Percentiles rank a stretch among this genome's conserved stretches.
Conservation (phyloP, 2,329 filamentous ascomycete species). For the Tolypocladium endophyticum region DNA sequence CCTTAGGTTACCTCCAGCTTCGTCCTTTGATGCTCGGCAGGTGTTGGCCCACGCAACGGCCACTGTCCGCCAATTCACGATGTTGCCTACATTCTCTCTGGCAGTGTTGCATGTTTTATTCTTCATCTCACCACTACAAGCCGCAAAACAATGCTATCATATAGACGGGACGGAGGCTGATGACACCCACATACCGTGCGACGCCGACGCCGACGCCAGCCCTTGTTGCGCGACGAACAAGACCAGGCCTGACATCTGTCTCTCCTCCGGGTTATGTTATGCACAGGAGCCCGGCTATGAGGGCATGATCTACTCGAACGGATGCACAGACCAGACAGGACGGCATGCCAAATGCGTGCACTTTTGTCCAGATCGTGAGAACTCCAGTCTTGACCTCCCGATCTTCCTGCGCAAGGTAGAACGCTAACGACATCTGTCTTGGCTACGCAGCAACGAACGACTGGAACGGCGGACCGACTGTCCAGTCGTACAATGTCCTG, state of each 20-base stretch:
- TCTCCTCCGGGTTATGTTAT: slow-evolving; percentile 11
- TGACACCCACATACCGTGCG: slow-evolving; percentile 3
- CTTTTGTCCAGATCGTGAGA: slow-evolving; percentile 6
- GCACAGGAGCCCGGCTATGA: slow-evolving; percentile 5
- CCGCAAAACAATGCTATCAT: slow-evolving; percentile 23
- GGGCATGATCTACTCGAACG: slow-evolving; percentile 10
- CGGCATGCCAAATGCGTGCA: slow-evolving; percentile 6
- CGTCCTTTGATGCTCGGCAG: neutral
- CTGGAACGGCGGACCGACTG: slow-evolving; percentile 2
- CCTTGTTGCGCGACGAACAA: slow-evolving; percentile 10
- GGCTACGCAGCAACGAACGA: neutral
- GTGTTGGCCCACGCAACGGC: neutral
- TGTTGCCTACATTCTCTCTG: neutral
- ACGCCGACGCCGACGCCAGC: slow-evolving; percentile 8
- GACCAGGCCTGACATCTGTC: slow-evolving; percentile 9
- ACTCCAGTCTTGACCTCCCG: neutral
- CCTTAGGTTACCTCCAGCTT: neutral
- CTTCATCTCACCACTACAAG: neutral
- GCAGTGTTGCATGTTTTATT: neutral
- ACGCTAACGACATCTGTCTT: neutral
- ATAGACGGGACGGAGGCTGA: slow-evolving; percentile 5
- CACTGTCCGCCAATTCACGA: neutral
- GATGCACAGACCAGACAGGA: slow-evolving; percentile 10
- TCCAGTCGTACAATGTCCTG: slow-evolving; percentile 6
- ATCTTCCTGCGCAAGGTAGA: neutral